phyloP scores from a whole-genome alignment of 2,329 filamentous ascomycete species.

The Penicillium sp. region DNA sequence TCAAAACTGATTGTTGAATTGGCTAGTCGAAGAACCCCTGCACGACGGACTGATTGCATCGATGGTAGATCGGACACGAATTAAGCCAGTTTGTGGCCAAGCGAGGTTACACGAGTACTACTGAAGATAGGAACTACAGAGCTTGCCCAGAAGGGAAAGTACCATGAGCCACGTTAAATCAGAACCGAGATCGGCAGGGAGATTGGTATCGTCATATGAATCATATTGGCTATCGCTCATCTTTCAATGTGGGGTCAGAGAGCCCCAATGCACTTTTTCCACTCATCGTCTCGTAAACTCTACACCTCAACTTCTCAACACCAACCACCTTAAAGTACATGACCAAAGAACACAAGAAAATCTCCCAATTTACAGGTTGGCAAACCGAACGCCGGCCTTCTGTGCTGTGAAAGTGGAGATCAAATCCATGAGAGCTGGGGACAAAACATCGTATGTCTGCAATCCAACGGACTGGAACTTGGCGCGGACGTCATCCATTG shows the following conservation, averaged over 20 bases:
- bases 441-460: conserved; percentile 64
- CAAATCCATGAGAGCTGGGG: conserved; percentile 64
- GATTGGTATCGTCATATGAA: neutral
- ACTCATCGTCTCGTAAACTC: neutral
- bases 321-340: neutral
- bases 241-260: neutral
- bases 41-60: too few relatives aligned
- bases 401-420: conserved; percentile 59
- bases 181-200: neutral
- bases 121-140: too few relatives aligned
- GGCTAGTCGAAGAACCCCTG: too few relatives aligned
- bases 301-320: neutral
- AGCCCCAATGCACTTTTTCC: neutral
- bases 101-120: too few relatives aligned
- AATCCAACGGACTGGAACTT: conserved; percentile 59
- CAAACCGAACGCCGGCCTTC: conserved; percentile 39
- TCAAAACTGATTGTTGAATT: neutral
- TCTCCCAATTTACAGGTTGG: conserved; percentile 24
- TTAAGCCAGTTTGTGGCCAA: too few relatives aligned
- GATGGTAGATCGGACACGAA: too few relatives aligned
- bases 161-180: neutral
- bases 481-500: conserved; percentile 57
- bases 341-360: neutral
- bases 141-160: too few relatives aligned
- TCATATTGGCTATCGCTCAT: neutral